These are phyloP conservation scores for Cystoderma amianthinum DNA, from an alignment of 768 basidiomycete species.

Conservation along the genomic window DNA sequence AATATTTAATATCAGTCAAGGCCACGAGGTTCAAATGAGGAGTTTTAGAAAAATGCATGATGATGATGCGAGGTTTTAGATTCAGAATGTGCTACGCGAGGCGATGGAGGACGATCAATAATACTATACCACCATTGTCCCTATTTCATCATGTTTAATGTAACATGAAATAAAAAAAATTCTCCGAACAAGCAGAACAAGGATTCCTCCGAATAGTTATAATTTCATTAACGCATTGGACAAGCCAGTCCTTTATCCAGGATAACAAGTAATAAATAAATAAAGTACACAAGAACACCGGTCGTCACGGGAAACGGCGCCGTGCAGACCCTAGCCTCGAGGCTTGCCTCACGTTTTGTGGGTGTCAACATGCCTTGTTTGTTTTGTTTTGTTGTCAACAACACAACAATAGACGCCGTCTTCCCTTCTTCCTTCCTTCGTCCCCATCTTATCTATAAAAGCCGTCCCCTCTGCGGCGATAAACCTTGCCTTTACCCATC, in stretches of 20 bases:
- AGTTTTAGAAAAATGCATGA: neutral
- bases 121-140: neutral
- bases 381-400: too few species aligned
- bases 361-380: conserved; percentile 12
- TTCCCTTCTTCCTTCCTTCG: conserved; percentile 11
- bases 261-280: conserved; percentile 1
- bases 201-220: neutral
- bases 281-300: conserved; percentile 2
- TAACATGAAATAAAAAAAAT: neutral
- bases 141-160: neutral
- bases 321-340: conserved; percentile 32
- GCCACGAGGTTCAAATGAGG: conserved; percentile 4
- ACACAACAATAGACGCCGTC: too few species aligned
- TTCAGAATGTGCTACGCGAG: too few species aligned
- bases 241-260: neutral
- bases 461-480: conserved; percentile 8
- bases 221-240: conserved; percentile 1
- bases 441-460: conserved; percentile 45
- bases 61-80: too few species aligned
- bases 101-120: neutral
- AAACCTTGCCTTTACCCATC: conserved; percentile 7
- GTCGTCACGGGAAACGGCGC: conserved; percentile 9
- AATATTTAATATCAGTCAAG: neutral
- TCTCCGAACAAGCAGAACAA: conserved; percentile 4
- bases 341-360: conserved; percentile 37